phyloP scores from a whole-genome alignment of 805 yeast species.

The Barnettozyma populi region DNA sequence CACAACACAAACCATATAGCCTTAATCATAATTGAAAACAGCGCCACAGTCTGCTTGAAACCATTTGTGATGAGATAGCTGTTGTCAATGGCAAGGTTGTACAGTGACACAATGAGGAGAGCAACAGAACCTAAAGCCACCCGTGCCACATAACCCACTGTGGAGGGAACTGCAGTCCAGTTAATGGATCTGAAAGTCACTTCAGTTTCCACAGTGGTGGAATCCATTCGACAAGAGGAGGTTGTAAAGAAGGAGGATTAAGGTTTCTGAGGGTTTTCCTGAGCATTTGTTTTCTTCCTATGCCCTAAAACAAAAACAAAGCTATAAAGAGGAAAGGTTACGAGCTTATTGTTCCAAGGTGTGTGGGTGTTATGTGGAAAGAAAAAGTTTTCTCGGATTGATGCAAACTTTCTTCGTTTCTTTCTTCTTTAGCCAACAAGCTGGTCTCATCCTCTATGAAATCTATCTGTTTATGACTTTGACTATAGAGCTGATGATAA shows the following conservation, averaged over 20 bases:
- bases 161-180: background rate
- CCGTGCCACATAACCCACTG: background rate
- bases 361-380: background rate
- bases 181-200: background rate
- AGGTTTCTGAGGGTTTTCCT: background rate
- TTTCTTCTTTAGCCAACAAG: background rate
- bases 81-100: background rate
- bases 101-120: slow-evolving; percentile 4
- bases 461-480: background rate
- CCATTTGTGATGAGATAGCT: background rate
- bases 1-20: background rate
- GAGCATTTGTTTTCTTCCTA: background rate
- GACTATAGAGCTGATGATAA: background rate
- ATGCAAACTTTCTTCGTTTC: background rate
- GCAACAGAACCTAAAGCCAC: slow-evolving; percentile 2
- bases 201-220: background rate
- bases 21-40: background rate
- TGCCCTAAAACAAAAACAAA: background rate
- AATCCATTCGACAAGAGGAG: background rate
- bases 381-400: background rate
- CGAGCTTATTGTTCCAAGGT: background rate
- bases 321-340: background rate
- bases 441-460: background rate
- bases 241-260: background rate
- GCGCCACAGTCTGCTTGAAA: background rate